Evolutionary conservation across 495 filamentous ascomycete species (phyloP), one percentile per base, ranked within the genome.

Genomic region (Talaromyces ruber): DNA sequence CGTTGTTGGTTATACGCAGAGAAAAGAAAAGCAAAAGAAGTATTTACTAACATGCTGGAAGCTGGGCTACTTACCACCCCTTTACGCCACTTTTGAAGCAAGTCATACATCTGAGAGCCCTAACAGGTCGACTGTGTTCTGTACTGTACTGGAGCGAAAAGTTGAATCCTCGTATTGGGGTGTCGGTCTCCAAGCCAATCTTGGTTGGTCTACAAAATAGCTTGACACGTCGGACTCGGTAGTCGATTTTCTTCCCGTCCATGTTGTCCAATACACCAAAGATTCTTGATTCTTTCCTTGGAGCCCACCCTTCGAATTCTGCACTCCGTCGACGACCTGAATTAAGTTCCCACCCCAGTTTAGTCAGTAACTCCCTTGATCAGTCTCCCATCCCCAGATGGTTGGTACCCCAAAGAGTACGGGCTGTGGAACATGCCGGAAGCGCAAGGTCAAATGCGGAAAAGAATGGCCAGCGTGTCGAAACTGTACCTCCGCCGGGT

Each of bases 41-140:
- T 18, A 11, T 57, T 56, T 52, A 34, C 54, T 30, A 30, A 58
- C 54, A 50, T 50, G 21, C 43, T 50, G 43, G 7, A 50, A 84
- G 86, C 69, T 91, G 55, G 87, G 88, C 14, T 92, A 93, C 68
- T 83, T 88, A 70, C 87, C 87, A 4, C 76, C 88, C 6, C 78
- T 86, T n/a, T 59, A 92, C 89, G 0, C 88, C 89, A 1, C 74
- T 93, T 0, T 82, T 91, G 30, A 74, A 79, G 32, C 89, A 93
- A 65, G 82, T 86, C 11, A 72, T 79, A 6, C 68, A 67, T 12
- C 69, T 88, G 14, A 82, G 84, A 0, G 81, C 84, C 26, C 78
- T 76, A 16, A 39, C 60, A 54, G 24, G 30, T 24, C 74, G 76
- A 4, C n/a, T n/a, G n/a, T n/a, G n/a, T n/a, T n/a, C n/a, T n/a